Conservation (phyloP, 192 early-diverging fungal species). For the Backusella circina region DNA sequence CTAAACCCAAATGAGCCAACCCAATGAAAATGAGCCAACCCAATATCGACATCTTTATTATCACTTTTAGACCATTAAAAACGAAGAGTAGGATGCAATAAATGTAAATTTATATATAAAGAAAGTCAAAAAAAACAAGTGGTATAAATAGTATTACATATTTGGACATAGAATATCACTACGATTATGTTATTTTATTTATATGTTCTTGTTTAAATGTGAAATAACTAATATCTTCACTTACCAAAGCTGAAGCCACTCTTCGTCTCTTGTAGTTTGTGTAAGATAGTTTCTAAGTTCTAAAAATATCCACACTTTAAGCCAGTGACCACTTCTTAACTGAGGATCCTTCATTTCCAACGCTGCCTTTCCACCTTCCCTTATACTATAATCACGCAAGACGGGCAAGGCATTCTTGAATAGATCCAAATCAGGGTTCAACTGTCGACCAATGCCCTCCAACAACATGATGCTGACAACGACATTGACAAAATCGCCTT, state of each 20-base stretch:
- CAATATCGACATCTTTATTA: too few species aligned
- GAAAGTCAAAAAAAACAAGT: too few species aligned
- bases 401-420: conserved; percentile 78
- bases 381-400: conserved; percentile 54
- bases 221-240: not conserved
- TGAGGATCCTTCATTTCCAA: conserved; percentile 39
- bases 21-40: too few species aligned
- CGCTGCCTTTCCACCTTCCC: conserved; percentile 44
- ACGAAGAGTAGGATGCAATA: too few species aligned
- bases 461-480: conserved; percentile 88
- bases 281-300: conserved; percentile 54
- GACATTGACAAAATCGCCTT: conserved; percentile 94
- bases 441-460: conserved; percentile 89
- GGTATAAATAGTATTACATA: not conserved
- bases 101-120: too few species aligned
- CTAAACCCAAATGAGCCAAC: too few species aligned
- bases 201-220: not conserved
- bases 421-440: conserved; percentile 91
- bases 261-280: conserved; percentile 25
- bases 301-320: conserved; percentile 61
- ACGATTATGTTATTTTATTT: not conserved
- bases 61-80: too few species aligned
- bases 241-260: conserved; percentile 38
- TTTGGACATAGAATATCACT: conserved; percentile 16
- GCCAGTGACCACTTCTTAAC: conserved; percentile 44